Percentiles rank a stretch among this genome's conserved stretches.
Evolutionary conservation across 352 stramenopile species (phyloP).

Genomic region (Phytophthora sansomeana): DNA sequence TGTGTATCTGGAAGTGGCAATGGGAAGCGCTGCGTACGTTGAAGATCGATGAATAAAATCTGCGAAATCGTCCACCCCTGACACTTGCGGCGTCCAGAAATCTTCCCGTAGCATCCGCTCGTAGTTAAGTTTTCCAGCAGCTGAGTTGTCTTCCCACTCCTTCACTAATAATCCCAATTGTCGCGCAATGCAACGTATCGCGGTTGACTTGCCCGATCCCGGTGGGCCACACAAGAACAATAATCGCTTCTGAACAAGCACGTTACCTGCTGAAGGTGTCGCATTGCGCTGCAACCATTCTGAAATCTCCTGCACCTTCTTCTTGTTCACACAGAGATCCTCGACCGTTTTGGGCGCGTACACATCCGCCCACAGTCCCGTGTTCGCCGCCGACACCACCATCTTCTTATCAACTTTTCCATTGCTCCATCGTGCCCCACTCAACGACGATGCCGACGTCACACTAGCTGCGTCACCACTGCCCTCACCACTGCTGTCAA

Average conservation of each 20-base stretch:
- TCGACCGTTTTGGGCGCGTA: constrained; percentile 53
- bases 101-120: constrained; percentile 62
- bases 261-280: constrained; percentile 8
- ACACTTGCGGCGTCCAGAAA: constrained; percentile 56
- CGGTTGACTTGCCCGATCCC: constrained; percentile 85
- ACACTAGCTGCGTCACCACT: constrained; percentile 25
- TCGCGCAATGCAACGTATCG: constrained; percentile 63
- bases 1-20: constrained; percentile 36
- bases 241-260: constrained; percentile 56
- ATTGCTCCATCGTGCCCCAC: constrained; percentile 9
- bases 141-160: constrained; percentile 80
- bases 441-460: constrained; percentile 5
- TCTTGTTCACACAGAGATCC: constrained; percentile 86
- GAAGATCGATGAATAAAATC: constrained; percentile 81
- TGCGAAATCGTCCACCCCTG: constrained; percentile 73
- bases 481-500: constrained; percentile 48
- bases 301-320: constrained; percentile 79
- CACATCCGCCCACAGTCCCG: constrained; percentile 60
- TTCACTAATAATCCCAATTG: constrained; percentile 58
- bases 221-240: constrained; percentile 85
- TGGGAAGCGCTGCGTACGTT: constrained; percentile 68
- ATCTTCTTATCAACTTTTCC: neutral
- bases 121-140: constrained; percentile 59
- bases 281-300: constrained; percentile 63
- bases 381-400: constrained; percentile 1